These are phyloP conservation scores for Tephrocybe rancida DNA, from an alignment of 768 basidiomycete species.

Conservation along the genomic window DNA sequence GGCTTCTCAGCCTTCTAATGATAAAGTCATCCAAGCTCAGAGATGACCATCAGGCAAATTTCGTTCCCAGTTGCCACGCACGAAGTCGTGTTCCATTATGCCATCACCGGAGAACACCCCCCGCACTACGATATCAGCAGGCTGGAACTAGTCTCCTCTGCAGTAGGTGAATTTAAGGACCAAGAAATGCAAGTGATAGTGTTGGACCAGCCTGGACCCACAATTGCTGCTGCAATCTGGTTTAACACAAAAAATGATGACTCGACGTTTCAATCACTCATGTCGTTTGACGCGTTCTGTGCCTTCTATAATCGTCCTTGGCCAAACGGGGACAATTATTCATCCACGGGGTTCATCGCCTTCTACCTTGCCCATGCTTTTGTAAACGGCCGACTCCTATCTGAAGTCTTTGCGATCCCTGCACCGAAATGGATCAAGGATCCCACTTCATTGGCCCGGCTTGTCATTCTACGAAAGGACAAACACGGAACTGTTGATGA, in stretches of 20 bases:
- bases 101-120: constrained; percentile 1
- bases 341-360: background rate
- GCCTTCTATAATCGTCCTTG: background rate
- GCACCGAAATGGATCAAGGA: background rate
- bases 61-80: background rate
- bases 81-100: constrained; percentile 3
- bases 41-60: background rate
- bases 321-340: background rate
- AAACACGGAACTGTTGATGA: background rate
- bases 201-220: background rate
- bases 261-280: background rate
- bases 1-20: background rate
- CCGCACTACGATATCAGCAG: background rate
- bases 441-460: no score
- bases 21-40: background rate
- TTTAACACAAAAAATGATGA: background rate
- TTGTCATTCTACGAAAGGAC: background rate
- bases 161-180: background rate
- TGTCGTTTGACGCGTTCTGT: background rate
- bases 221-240: background rate
- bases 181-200: constrained; percentile 3
- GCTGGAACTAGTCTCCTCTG: constrained; percentile 2
- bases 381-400: background rate
- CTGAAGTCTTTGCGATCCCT: background rate
- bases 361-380: background rate